Evolutionary conservation across 805 yeast genomes (phyloP).

Genomic region (Suhomyces sp.): DNA sequence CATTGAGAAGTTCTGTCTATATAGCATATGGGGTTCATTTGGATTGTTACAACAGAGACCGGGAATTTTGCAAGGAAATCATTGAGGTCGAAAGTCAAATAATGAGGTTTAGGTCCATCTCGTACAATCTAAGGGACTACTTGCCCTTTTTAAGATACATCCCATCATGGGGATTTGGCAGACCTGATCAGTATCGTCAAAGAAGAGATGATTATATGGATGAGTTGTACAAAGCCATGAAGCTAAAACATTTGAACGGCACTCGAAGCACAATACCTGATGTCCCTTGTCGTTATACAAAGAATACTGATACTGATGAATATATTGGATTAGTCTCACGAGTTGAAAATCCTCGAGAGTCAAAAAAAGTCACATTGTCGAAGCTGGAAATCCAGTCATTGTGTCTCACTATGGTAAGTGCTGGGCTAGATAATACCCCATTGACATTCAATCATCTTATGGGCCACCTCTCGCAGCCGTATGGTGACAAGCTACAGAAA

Average conservation of each 20-base stretch:
- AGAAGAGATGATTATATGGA: slow-evolving; percentile 52
- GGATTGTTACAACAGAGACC: slow-evolving; percentile 38
- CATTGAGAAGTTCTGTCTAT: slow-evolving; percentile 47
- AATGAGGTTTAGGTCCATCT: slow-evolving; percentile 55
- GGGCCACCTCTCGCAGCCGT: slow-evolving; percentile 53
- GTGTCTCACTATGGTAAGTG: slow-evolving; percentile 74
- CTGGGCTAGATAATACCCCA: slow-evolving; percentile 73
- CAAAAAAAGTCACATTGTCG: neutral
- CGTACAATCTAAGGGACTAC: slow-evolving; percentile 54
- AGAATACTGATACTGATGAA: neutral
- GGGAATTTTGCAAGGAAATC: slow-evolving; percentile 47
- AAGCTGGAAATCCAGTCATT: slow-evolving; percentile 49
- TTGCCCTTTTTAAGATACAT: slow-evolving; percentile 43
- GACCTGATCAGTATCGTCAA: slow-evolving; percentile 24
- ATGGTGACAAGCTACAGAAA: slow-evolving; percentile 40
- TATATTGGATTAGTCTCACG: neutral
- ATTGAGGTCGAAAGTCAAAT: slow-evolving; percentile 55
- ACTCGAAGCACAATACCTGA: neutral
- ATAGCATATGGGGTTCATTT: slow-evolving; percentile 53
- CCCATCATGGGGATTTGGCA: slow-evolving; percentile 14
- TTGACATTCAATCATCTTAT: slow-evolving; percentile 58
- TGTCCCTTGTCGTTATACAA: neutral
- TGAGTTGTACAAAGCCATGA: slow-evolving; percentile 20
- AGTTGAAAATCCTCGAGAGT: neutral
- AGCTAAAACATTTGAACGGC: neutral